A percentile compares a stretch with the other conserved stretches of the same genome.
These are phyloP conservation scores for Diospyros lotus DNA, from an alignment of 148 eudicot species.

Conservation along the genomic window DNA sequence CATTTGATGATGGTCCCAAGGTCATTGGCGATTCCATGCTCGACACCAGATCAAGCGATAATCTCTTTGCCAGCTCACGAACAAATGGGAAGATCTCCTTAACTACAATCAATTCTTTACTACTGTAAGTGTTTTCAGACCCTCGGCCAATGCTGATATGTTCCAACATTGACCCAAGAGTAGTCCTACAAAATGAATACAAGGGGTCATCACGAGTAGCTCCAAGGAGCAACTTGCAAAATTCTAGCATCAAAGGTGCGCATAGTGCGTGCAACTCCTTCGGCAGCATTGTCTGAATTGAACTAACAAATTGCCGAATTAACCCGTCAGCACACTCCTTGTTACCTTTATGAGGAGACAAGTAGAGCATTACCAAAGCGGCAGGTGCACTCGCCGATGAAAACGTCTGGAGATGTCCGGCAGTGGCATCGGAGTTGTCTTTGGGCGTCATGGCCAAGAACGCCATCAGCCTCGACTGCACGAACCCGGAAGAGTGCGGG, in stretches of 20 bases:
- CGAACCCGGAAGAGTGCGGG: neutral
- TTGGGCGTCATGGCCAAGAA: conserved; percentile 20
- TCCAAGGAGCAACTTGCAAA: conserved; percentile 53
- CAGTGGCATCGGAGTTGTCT: conserved; percentile 11
- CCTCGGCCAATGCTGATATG: conserved; percentile 18
- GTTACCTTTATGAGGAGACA: conserved; percentile 31
- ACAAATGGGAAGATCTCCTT: conserved; percentile 51
- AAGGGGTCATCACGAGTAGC: conserved; percentile 31
- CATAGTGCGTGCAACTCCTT: conserved; percentile 15
- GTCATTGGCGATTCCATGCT: conserved; percentile 16
- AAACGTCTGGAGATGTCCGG: conserved; percentile 42
- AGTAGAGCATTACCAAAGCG: conserved; percentile 58
- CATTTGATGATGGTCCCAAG: conserved; percentile 24
- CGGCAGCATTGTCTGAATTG: conserved; percentile 13
- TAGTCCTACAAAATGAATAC: conserved; percentile 50
- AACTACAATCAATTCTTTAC: conserved; percentile 18
- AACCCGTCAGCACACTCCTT: conserved; percentile 42
- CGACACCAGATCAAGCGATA: conserved; percentile 29
- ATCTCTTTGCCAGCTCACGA: conserved; percentile 42
- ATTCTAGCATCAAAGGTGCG: conserved; percentile 54
- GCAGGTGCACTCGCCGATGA: conserved; percentile 41
- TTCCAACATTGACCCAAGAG: conserved; percentile 56
- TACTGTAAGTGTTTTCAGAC: conserved; percentile 1
- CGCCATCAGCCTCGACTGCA: conserved; percentile 8
- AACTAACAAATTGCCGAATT: conserved; percentile 40